Conservation (phyloP, 805 yeast species). For the Kodamaea fukazawae region DNA sequence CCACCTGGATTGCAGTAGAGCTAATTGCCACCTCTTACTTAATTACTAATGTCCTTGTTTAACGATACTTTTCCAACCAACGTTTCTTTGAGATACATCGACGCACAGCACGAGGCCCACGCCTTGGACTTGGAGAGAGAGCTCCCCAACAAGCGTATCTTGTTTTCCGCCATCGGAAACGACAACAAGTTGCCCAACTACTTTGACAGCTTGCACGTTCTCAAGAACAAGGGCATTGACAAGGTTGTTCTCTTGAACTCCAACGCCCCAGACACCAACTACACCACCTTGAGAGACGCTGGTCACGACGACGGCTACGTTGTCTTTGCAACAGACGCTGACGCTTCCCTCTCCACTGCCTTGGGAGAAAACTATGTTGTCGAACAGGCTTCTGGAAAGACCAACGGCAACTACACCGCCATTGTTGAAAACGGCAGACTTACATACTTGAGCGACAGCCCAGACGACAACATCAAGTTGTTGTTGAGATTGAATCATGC, state of each 20-base stretch:
- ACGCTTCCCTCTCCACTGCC: conserved; percentile 10
- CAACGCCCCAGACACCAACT: conserved; percentile 14
- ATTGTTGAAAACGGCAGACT: conserved; percentile 20
- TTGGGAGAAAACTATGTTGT: conserved; percentile 14
- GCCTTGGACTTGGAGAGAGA: conserved; percentile 31
- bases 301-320: conserved; percentile 13
- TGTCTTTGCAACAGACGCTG: conserved; percentile 16
- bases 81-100: conserved; percentile 8
- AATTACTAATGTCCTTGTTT: conserved; percentile 10
- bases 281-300: conserved; percentile 10
- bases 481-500: conserved; percentile 11
- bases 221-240: conserved; percentile 15
- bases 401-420: conserved; percentile 13
- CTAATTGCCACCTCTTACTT: too few relatives aligned
- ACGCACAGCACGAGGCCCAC: conserved; percentile 11
- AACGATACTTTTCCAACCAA: conserved; percentile 21
- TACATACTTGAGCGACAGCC: conserved; percentile 17
- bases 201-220: conserved; percentile 11
- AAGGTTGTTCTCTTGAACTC: conserved; percentile 14
- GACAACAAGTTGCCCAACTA: conserved; percentile 13
- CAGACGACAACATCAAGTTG: conserved; percentile 11
- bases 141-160: conserved; percentile 15
- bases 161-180: conserved; percentile 13
- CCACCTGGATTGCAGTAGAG: too few relatives aligned
- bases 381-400: conserved; percentile 10